Evolutionary conservation across 306 rosid genomes (phyloP).

Genomic region (Castanea crenata): DNA sequence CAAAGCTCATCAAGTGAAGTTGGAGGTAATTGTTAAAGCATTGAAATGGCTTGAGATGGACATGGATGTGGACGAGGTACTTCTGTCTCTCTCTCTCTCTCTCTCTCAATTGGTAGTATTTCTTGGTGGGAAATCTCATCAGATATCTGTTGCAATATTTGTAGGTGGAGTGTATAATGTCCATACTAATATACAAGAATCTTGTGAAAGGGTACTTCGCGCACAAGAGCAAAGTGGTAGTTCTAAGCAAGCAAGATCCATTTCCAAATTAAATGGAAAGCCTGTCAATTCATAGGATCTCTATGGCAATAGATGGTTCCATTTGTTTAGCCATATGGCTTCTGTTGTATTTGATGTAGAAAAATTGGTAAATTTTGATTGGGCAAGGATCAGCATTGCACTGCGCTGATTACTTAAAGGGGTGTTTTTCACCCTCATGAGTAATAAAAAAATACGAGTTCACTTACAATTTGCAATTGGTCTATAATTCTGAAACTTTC

Average conservation of each 20-base stretch:
- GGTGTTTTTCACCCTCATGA: neutral
- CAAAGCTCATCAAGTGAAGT: constrained; percentile 93
- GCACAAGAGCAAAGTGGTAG: constrained; percentile 95
- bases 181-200: constrained; percentile 78
- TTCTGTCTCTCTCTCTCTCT: constrained; percentile 10
- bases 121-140: neutral
- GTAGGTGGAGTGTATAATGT: constrained; percentile 97
- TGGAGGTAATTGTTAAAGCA: constrained; percentile 88
- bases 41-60: constrained; percentile 91
- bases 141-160: constrained; percentile 27
- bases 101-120: neutral
- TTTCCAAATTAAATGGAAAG: constrained; percentile 89
- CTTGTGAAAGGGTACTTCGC: constrained; percentile 92
- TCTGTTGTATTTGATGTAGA: neutral
- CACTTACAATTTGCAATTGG: neutral
- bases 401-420: neutral
- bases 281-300: constrained; percentile 62
- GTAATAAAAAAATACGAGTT: neutral
- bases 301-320: neutral
- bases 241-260: constrained; percentile 93
- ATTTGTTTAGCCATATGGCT: neutral
- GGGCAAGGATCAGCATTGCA: neutral
- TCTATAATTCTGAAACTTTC: no score
- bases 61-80: constrained; percentile 94
- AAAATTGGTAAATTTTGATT: neutral